Conservation (phyloP, 2,329 filamentous ascomycete species). For the Fusarium algeriense region DNA sequence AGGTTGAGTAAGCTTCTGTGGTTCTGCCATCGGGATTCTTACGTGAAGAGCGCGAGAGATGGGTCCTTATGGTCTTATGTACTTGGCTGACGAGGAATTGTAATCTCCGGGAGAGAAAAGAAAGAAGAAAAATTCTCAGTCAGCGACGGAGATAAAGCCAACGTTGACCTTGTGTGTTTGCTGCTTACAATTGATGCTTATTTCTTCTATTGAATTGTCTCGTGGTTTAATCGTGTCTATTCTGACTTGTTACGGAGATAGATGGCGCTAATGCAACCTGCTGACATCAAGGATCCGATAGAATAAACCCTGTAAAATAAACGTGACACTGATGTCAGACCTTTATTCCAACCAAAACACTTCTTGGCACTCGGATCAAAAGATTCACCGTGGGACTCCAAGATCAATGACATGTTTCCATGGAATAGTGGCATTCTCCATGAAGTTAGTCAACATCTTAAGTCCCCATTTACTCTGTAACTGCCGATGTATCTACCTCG, state of each 20-base stretch:
- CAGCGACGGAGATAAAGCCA: not conserved
- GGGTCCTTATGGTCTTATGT: conserved; percentile 12
- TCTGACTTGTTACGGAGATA: conserved; percentile 5
- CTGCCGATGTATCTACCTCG: conserved; percentile 21
- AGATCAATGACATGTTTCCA: not conserved
- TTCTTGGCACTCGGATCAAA: not conserved
- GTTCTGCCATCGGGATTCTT: conserved; percentile 29
- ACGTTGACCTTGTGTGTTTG: not conserved
- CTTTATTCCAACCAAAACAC: conserved; percentile 8
- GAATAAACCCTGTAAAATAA: not conserved
- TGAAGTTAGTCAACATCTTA: not conserved
- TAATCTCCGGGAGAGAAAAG: not conserved
- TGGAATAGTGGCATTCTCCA: not conserved
- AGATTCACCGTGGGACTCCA: not conserved
- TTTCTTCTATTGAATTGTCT: not conserved
- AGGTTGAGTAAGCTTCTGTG: conserved; percentile 9
- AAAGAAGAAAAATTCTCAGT: not conserved
- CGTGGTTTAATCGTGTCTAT: not conserved
- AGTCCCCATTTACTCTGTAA: not conserved
- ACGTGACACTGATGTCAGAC: conserved; percentile 32
- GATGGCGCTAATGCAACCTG: conserved; percentile 43
- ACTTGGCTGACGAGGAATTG: conserved; percentile 9
- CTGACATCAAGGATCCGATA: conserved; percentile 32
- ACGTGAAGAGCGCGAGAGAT: conserved; percentile 19
- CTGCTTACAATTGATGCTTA: conserved; percentile 7